Base-by-base conservation (phyloP, 2,329 filamentous ascomycete genomes). In the Metarhizium humberi region DNA sequence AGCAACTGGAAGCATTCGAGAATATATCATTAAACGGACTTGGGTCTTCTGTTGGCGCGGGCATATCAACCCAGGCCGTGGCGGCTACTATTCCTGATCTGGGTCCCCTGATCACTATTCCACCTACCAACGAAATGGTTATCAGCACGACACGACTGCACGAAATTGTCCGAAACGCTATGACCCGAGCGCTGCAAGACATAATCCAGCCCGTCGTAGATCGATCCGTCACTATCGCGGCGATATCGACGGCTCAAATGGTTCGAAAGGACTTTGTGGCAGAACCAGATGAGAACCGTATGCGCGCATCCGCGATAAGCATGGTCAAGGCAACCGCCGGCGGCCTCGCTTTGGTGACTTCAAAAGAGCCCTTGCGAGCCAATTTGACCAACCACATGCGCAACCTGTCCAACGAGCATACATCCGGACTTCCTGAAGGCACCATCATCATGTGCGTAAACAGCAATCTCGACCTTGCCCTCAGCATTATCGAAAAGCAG, bases 361-460 rank as follows among this genome's bases (percentile, higher is more conserved):
- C 92, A 67, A 99, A 97, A 71, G 94, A 99, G 69, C 94, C 94
- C 16, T 78, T 99, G 16, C 85, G 94, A 58, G 94, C 95, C 70
- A 97, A 95, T 73, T 95, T 99, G 71, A 95, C 88, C 54, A 99
- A 97, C 72, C 95, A 97, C 67, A 91, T 99, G 69, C 87, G 94
- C 53, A 78, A 78, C 51, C 70, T 85, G n/a, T 79, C 83, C 3
- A 75, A 73, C 51, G 83, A 86, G 42, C 80, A 95, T 42, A 85
- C 90, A 54, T 87, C 90, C 53, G 88, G 89, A 16, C 80, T 99
- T 58, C 90, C 94, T 0, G 94, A 99, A 72, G 94, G 94, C 6
- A 89, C 94, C 36, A 94, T 99, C 58, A 82, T 97, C 55, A 96
- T 99, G 90, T 97, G 95, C 71, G 92, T 99, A 58, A 99, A 97